Percentiles rank a stretch among this genome's conserved stretches.
Evolutionary conservation across 2,329 filamentous ascomycete species (phyloP).

Genomic region (Lachnellula cervina): DNA sequence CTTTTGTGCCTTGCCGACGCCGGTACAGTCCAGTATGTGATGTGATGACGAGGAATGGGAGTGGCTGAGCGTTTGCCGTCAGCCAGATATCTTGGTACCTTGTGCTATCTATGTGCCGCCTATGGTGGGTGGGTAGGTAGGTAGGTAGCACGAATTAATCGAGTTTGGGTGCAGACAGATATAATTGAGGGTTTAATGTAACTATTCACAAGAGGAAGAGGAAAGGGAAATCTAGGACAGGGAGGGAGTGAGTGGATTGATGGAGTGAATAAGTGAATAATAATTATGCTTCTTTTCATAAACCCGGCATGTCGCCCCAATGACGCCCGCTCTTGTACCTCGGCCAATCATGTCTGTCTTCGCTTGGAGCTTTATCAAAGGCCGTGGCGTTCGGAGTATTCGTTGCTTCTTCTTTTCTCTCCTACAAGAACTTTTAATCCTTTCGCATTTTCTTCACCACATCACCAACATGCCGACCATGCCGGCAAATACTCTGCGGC

Average conservation of each 20-base stretch:
- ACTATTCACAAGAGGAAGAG: background rate
- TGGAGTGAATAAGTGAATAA: too few relatives aligned
- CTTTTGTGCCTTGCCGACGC: constrained; percentile 3
- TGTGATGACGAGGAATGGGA: constrained; percentile 25
- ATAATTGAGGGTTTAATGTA: background rate
- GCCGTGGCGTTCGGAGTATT: constrained; percentile 1
- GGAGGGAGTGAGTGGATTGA: too few relatives aligned
- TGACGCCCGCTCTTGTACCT: background rate
- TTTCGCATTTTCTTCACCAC: constrained; percentile 7
- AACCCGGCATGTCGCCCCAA: background rate
- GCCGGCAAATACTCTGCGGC: constrained; percentile 29
- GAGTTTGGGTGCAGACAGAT: background rate
- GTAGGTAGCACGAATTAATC: background rate
- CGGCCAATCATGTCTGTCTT: constrained; percentile 7
- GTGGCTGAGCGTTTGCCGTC: constrained; percentile 22
- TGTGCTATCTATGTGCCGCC: background rate
- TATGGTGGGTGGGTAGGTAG: background rate
- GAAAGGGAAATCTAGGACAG: background rate
- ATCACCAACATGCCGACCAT: constrained; percentile 26
- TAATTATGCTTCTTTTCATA: background rate
- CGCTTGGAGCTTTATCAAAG: constrained; percentile 5
- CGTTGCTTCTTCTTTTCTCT: constrained; percentile 6
- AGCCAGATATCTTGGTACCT: background rate
- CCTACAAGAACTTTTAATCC: background rate
- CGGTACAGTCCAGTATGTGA: background rate